phyloP scores from a whole-genome alignment of 257 asterid genomes.

The Solanum commersonii region DNA sequence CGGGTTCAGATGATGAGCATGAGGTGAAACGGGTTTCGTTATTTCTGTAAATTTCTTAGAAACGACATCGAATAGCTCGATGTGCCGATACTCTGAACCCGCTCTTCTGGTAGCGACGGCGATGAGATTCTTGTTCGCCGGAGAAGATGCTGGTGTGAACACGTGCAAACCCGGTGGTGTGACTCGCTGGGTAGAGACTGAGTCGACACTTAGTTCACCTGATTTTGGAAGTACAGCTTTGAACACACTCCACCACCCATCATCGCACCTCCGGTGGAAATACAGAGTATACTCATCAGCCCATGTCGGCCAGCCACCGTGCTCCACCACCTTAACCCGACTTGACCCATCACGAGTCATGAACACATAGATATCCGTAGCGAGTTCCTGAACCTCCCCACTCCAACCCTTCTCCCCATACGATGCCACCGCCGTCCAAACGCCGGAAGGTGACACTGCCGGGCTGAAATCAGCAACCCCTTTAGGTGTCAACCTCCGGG shows the following conservation, averaged over 20 bases:
- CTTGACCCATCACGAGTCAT: slow-evolving; percentile 60
- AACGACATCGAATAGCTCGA: slow-evolving; percentile 57
- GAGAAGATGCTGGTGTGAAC: slow-evolving; percentile 79
- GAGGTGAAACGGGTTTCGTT: slow-evolving; percentile 46
- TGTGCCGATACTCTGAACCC: slow-evolving; percentile 57
- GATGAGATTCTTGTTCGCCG: slow-evolving; percentile 38
- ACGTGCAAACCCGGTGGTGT: slow-evolving; percentile 92
- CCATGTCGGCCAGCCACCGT: slow-evolving; percentile 98
- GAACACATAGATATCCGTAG: slow-evolving; percentile 60
- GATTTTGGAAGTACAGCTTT: slow-evolving; percentile 22
- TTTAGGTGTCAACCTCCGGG: slow-evolving; percentile 58
- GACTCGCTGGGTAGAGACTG: slow-evolving; percentile 43
- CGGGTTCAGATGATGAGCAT: slow-evolving; percentile 70
- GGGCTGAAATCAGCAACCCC: slow-evolving; percentile 83
- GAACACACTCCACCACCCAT: slow-evolving; percentile 93
- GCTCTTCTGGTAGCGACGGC: slow-evolving; percentile 76
- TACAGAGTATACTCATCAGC: slow-evolving; percentile 64
- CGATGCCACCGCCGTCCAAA: slow-evolving; percentile 87
- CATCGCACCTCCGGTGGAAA: slow-evolving; percentile 68
- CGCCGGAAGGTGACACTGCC: slow-evolving; percentile 83
- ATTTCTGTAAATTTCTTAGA: slow-evolving; percentile 22
- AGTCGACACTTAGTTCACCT: slow-evolving; percentile 14
- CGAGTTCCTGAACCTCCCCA: slow-evolving; percentile 70
- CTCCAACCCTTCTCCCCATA: slow-evolving; percentile 62
- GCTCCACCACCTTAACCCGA: slow-evolving; percentile 65